Evolutionary conservation across 345 rosid species (phyloP).

Genomic region (Aethionema arabicum): DNA sequence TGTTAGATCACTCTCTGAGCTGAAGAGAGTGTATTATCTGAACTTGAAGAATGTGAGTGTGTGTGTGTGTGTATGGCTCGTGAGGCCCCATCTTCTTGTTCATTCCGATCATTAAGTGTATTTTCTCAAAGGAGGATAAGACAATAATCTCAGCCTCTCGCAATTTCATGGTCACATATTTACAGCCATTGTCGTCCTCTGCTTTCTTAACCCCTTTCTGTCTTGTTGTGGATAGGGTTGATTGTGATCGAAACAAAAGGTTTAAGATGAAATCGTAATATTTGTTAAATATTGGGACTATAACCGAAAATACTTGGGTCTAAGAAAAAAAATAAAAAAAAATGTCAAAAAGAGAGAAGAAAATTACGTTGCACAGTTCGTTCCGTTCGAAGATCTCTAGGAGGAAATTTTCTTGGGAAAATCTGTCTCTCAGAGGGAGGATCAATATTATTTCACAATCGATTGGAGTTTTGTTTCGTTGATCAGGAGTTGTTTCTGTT

Average conservation of each 20-base stretch:
- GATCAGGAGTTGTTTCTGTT: constrained; percentile 17
- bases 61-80: constrained; percentile 31
- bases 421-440: constrained; percentile 16
- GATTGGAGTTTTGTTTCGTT: constrained; percentile 17
- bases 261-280: constrained; percentile 7
- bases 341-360: constrained; percentile 14
- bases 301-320: constrained; percentile 5
- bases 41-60: constrained; percentile 17
- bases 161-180: constrained; percentile 39
- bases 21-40: constrained; percentile 26
- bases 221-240: constrained; percentile 29
- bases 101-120: constrained; percentile 31
- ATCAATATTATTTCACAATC: constrained; percentile 3
- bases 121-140: constrained; percentile 30
- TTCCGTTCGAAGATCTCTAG: constrained; percentile 36
- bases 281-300: neutral
- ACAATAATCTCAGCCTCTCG: constrained; percentile 38
- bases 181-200: constrained; percentile 38
- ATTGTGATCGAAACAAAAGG: neutral
- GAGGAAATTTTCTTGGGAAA: constrained; percentile 31
- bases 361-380: constrained; percentile 24
- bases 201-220: constrained; percentile 23
- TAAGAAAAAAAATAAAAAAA: neutral
- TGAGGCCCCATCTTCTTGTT: constrained; percentile 33
- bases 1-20: constrained; percentile 21